A percentile compares a stretch with the other conserved stretches of the same genome.
phyloP scores from a whole-genome alignment of 148 eudicot species.

The Beta vulgaris region DNA sequence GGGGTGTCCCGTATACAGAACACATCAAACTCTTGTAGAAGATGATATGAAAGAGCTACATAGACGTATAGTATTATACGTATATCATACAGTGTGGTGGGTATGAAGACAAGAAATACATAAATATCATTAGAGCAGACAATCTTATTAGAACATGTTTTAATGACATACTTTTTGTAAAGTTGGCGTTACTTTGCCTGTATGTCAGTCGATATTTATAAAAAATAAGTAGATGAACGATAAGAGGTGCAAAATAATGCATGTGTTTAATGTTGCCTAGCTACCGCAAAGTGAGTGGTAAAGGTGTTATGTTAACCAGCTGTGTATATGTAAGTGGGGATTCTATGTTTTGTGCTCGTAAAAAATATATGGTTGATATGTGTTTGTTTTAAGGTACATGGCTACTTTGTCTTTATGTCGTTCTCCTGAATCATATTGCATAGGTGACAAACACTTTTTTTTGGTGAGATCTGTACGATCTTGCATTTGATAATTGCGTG shows the following conservation, averaged over 20 bases:
- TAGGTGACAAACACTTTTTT: too few relatives aligned
- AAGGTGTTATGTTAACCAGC: conserved; percentile 3
- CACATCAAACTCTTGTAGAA: background rate
- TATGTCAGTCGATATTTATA: conserved; percentile 4
- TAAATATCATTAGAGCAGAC: background rate
- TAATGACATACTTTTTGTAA: conserved; percentile 17
- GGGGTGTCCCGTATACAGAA: conserved; percentile 1
- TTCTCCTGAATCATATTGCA: too few relatives aligned
- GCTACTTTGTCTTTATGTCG: background rate
- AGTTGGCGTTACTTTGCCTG: conserved; percentile 20
- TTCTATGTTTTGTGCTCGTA: conserved; percentile 2
- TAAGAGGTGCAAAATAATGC: background rate
- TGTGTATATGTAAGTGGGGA: background rate
- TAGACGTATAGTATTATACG: conserved; percentile 8
- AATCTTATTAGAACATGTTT: background rate
- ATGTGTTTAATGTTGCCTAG: background rate
- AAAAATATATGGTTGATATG: background rate
- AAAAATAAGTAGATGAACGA: conserved; percentile 8
- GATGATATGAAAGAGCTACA: background rate
- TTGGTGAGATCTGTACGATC: too few relatives aligned
- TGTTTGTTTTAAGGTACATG: background rate
- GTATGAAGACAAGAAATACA: background rate
- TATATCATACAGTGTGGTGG: conserved; percentile 1
- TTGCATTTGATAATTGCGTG: too few relatives aligned
- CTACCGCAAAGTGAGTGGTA: conserved; percentile 1